These are phyloP conservation scores for Leccinum insolens DNA, from an alignment of 1,284 basidiomycete genomes.

Conservation along the genomic window DNA sequence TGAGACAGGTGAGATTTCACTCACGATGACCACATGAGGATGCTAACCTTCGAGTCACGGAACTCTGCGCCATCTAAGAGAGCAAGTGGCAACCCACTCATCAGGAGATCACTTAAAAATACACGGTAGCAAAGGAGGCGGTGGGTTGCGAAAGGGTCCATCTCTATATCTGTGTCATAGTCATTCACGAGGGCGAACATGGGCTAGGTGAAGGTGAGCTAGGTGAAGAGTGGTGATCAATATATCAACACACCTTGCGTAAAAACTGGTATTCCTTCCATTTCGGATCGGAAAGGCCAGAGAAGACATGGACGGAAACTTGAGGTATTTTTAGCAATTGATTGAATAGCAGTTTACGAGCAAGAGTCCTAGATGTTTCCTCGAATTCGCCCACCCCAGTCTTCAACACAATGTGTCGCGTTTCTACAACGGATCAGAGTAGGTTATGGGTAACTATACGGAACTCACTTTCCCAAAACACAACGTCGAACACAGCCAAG, in stretches of 20 bases:
- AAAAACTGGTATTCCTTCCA: conserved; percentile 51
- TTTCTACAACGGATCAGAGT: conserved; percentile 35
- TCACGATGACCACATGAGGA: neutral
- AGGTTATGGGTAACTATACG: neutral
- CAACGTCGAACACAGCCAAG: conserved; percentile 61
- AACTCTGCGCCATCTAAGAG: conserved; percentile 56
- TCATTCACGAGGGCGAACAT: conserved; percentile 68
- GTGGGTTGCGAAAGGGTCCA: conserved; percentile 26
- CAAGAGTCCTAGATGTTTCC: conserved; percentile 51
- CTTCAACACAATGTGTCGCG: conserved; percentile 42
- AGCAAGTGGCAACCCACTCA: conserved; percentile 52
- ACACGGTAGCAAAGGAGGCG: conserved; percentile 49
- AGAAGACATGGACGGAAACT: conserved; percentile 48
- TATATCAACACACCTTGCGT: conserved; percentile 40
- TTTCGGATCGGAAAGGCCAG: conserved; percentile 43
- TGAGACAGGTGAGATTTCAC: neutral
- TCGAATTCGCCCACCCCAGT: conserved; percentile 40
- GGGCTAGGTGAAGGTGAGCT: conserved; percentile 43
- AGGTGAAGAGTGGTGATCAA: neutral
- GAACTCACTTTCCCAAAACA: conserved; percentile 59
- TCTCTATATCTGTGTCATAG: conserved; percentile 39
- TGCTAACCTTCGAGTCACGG: conserved; percentile 60
- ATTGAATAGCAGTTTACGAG: conserved; percentile 51
- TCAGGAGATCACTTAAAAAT: conserved; percentile 51
- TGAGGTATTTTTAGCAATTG: conserved; percentile 46